Evolutionary conservation across 1,284 basidiomycete genomes (phyloP).

Genomic region (Earliella scabrosa): DNA sequence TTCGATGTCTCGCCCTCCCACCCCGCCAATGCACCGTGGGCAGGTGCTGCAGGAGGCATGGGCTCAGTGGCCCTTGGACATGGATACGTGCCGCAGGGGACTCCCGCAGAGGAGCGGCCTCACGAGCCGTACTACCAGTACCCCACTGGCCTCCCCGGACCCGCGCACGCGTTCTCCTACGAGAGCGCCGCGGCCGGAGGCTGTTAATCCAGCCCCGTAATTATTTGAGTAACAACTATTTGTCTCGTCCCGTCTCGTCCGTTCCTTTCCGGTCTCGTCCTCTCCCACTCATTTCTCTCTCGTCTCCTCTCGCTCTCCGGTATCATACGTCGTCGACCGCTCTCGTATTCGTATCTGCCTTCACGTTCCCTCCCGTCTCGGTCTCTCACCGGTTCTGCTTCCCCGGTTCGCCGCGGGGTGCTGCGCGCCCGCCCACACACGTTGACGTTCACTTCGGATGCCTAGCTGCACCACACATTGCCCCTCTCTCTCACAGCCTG

Average conservation of each 20-base stretch:
- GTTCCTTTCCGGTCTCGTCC: neutral
- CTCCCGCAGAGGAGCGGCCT: slow-evolving; percentile 7
- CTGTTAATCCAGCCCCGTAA: slow-evolving; percentile 7
- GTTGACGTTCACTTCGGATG: neutral
- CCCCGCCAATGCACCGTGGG: neutral
- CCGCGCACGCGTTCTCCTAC: slow-evolving; percentile 1
- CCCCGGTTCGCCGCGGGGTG: neutral
- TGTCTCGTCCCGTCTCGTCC: neutral
- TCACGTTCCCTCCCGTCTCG: neutral
- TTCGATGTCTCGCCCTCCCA: slow-evolving; percentile 9
- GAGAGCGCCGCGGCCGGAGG: slow-evolving; percentile 5
- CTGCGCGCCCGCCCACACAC: neutral
- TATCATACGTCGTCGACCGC: slow-evolving; percentile 18
- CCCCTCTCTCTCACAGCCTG: neutral
- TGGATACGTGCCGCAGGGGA: slow-evolving; percentile 1
- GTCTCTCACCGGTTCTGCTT: neutral
- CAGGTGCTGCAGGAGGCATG: neutral
- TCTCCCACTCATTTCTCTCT: neutral
- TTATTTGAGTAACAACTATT: slow-evolving; percentile 9
- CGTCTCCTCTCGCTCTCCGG: slow-evolving; percentile 13
- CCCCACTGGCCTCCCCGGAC: slow-evolving; percentile 7
- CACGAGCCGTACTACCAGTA: slow-evolving; percentile 17
- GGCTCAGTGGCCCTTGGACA: neutral
- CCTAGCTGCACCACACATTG: neutral
- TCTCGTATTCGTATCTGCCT: slow-evolving; percentile 12